Conservation (phyloP, 2,329 filamentous ascomycete species). For the Talaromyces sp. region DNA sequence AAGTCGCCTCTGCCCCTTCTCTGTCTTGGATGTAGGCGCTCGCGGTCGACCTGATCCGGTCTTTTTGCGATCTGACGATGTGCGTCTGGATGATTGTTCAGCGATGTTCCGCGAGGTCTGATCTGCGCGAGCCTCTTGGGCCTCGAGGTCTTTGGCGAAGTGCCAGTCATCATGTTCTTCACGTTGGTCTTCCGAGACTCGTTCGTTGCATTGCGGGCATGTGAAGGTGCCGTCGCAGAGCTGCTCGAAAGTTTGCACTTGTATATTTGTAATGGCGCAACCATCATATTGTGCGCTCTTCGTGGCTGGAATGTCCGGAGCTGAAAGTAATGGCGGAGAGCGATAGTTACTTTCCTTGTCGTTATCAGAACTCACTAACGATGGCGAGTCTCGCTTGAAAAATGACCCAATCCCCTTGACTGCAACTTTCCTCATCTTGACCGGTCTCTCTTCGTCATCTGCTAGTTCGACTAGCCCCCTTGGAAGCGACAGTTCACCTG, state of each 20-base stretch:
- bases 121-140: conserved; percentile 51
- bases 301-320: background rate
- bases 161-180: conserved; percentile 91
- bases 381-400: conserved; percentile 44
- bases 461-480: conserved; percentile 21
- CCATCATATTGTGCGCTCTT: background rate
- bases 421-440: conserved; percentile 49
- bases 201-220: conserved; percentile 64
- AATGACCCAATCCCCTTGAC: conserved; percentile 56
- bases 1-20: conserved; percentile 37
- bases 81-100: conserved; percentile 19
- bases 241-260: background rate
- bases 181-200: conserved; percentile 56
- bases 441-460: conserved; percentile 21
- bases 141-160: conserved; percentile 80
- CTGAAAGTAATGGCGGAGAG: background rate
- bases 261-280: background rate
- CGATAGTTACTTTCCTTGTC: background rate
- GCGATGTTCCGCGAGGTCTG: conserved; percentile 11
- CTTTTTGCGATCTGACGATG: conserved; percentile 21
- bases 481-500: conserved; percentile 27
- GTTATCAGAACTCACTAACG: background rate
- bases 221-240: conserved; percentile 32
- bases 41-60: conserved; percentile 25
- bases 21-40: conserved; percentile 23